These are phyloP conservation scores for Yamadazyma diddensiae DNA, from an alignment of 1,139 yeast species.

Conservation along the genomic window DNA sequence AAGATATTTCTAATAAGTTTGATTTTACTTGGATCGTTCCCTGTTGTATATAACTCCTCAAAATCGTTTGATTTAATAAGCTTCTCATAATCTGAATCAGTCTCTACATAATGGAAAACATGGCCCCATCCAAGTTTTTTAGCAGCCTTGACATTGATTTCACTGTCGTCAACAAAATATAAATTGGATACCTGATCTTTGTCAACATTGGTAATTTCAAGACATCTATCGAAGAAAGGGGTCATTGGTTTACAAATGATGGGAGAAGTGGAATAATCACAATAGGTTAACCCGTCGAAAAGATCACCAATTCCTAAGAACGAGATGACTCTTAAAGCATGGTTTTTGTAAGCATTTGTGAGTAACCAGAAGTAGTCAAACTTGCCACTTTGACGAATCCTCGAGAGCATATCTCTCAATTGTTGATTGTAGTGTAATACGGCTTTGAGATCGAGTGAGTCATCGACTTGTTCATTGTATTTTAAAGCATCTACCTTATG, in stretches of 20 bases:
- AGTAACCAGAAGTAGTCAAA: constrained; percentile 68
- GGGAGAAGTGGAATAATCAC: constrained; percentile 72
- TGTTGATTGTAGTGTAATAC: constrained; percentile 60
- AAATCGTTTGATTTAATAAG: constrained; percentile 29
- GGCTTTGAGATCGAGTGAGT: constrained; percentile 79
- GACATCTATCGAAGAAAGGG: constrained; percentile 49
- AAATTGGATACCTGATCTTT: constrained; percentile 30
- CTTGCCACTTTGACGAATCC: constrained; percentile 36
- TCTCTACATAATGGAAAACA: constrained; percentile 59
- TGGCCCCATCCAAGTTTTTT: constrained; percentile 47
- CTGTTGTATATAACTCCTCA: constrained; percentile 24
- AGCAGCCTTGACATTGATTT: constrained; percentile 60
- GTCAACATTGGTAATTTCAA: constrained; percentile 60
- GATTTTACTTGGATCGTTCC: constrained; percentile 35
- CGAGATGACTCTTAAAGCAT: constrained; percentile 73
- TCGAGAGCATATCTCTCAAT: constrained; percentile 50
- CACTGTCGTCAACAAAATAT: constrained; percentile 83
- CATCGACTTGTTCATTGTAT: constrained; percentile 86
- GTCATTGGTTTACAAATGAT: constrained; percentile 86
- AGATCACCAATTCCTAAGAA: constrained; percentile 84
- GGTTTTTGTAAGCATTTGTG: constrained; percentile 91
- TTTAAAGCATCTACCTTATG: constrained; percentile 86
- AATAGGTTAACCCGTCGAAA: constrained; percentile 89
- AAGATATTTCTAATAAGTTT: constrained; percentile 30
- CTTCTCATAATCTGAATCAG: constrained; percentile 38